Evolutionary conservation across 805 yeast genomes (phyloP).

Genomic region (Yamadazyma akitaensis): DNA sequence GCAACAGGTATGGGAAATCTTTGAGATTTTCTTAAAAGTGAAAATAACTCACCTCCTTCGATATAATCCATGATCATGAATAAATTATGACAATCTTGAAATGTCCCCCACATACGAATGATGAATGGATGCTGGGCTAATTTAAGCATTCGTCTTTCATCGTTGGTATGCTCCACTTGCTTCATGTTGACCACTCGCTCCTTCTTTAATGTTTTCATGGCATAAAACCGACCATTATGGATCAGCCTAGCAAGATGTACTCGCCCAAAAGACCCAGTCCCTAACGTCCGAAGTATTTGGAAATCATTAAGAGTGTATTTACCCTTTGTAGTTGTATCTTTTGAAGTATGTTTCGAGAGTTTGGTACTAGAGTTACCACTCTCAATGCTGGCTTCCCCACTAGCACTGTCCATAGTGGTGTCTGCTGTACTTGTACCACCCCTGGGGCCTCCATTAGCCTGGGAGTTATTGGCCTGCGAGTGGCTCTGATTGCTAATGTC

Average conservation of each 20-base stretch:
- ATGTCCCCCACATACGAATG: slow-evolving; percentile 67
- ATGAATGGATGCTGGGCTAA: slow-evolving; percentile 59
- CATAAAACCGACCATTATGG: slow-evolving; percentile 58
- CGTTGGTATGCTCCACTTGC: slow-evolving; percentile 63
- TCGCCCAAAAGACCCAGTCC: slow-evolving; percentile 61
- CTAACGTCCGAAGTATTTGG: slow-evolving; percentile 54
- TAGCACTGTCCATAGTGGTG: background rate
- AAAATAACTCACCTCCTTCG: slow-evolving; percentile 61
- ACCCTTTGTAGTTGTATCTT: slow-evolving; percentile 48
- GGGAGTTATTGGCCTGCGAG: too few species aligned
- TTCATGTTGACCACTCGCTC: slow-evolving; percentile 58
- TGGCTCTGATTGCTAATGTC: background rate
- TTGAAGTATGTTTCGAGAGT: slow-evolving; percentile 14
- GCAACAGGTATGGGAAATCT: slow-evolving; percentile 63
- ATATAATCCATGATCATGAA: slow-evolving; percentile 66
- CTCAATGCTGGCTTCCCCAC: background rate
- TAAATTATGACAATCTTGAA: slow-evolving; percentile 53
- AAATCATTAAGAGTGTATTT: slow-evolving; percentile 56
- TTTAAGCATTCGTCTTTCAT: slow-evolving; percentile 57
- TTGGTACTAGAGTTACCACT: background rate
- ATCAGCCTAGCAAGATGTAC: slow-evolving; percentile 57
- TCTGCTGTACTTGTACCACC: background rate
- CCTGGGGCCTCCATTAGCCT: background rate
- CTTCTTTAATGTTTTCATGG: slow-evolving; percentile 57
- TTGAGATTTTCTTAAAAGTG: slow-evolving; percentile 53